Base-by-base conservation (phyloP, 2,329 filamentous ascomycete genomes). In the Proliferodiscus dingleyae region DNA sequence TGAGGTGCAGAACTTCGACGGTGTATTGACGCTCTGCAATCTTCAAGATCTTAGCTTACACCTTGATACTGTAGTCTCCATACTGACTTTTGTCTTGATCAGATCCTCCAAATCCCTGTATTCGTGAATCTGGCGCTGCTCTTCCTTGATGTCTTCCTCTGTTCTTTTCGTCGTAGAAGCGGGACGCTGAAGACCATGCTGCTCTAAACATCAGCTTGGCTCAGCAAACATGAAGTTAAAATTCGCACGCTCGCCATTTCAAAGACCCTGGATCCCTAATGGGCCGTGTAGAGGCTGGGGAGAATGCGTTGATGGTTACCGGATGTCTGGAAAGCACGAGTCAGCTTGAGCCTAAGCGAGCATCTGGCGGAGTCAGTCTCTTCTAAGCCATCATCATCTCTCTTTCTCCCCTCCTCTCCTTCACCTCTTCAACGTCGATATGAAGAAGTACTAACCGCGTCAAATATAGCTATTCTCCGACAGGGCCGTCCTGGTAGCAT, bases 181-280 rank as follows among this genome's bases (percentile, higher is more conserved):
- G 50, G 78, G 75, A 62, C 89, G 86, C 61, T 87, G 79, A 65
- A 94, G 77, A 63, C 88, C 89, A 77, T 96, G 90, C 89, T 95
- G 69, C 50, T 49, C 44, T 26, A 53, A 50, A 50, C 42, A 57
- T 59, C 61, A 64, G 62, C 54, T 47, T 46, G 50, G 48, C 40
- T 54, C 44, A 50, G 41, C 46, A 33, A 45, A 33, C 43, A 24
- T n/a, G 18, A 29, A 37, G 9, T 18, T 30, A 23, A 45, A 33
- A 34, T 41, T 48, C 60, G 57, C 66, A 66, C 65, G 55, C 64
- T 67, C 54, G 64, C 62, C 65, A 67, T 67, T 30, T 50, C 61
- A 19, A 43, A 16, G 36, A 50, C 23, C 38, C 13, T 9, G 45
- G n/a, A 8, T n/a, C 21, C 10, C 19, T 43, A 23, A 18, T 43